Evolutionary conservation across 139 green algal species (phyloP), one percentile per base, ranked within the genome.

Genomic region (Haematococcus lacustris): DNA sequence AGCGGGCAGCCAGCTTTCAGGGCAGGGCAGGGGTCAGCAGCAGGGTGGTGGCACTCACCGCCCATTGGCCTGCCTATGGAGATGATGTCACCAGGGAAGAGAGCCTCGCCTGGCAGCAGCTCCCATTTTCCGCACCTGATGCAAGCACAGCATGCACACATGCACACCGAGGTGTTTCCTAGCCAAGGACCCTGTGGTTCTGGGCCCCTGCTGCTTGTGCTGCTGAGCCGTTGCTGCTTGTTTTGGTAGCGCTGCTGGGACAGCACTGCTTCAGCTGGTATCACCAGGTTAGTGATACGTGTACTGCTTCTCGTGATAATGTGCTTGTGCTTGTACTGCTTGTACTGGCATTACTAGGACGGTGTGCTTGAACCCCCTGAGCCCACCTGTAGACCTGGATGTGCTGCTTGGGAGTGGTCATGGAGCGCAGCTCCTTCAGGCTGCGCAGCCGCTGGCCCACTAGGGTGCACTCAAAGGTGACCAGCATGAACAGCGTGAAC

Each of bases 401-500:
- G 9, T 76, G 70, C 76, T 94, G 89, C 70, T 91, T 91, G 62
- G 94, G 86, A 2, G 88, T 87, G 57, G 90, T 83, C 68, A 98
- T 83, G 25, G 66, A 75, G 23, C 91, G 86, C 62, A 98, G 90
- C 82, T 97, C 89, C 25, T 76, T 81, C 32, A 98, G 84, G 76
- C 92, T 98, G 50, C 88, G 83, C 75, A 92, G 83, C 51, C 94
- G 86, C 76, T 96, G 92, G 5, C 71, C 76, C 21, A 97, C 95
- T 28, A 98, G 91, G 3, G 95, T 99, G 83, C 88, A 96, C 85
- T 99, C 95, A 80, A 98, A 99, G 63, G 90, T 88, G 51, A 98
- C 83, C 38, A 99, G 90, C 94, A 98, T 99, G 82, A 89, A 82
- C 13, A 99, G 88, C n/a, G 95, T 99, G 85, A 99, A 98, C n/a